Evolutionary conservation across 306 rosid genomes (phyloP).

Genomic region (Gastrolobium bilobum): DNA sequence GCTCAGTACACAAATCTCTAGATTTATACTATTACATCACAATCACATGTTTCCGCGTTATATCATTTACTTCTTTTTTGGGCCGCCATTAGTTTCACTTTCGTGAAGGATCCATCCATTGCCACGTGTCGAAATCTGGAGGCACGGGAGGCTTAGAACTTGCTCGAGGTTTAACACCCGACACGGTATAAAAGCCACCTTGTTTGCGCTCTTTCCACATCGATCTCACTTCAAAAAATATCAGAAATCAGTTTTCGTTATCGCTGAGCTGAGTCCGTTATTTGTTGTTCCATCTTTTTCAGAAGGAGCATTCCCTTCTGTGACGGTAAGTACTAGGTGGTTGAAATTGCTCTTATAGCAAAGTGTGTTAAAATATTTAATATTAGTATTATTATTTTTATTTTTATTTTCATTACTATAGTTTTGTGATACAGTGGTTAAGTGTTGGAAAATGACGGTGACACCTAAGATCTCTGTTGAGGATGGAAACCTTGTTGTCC

Average conservation of each 20-base stretch:
- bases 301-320: slow-evolving; percentile 54
- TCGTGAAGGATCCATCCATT: background rate
- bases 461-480: slow-evolving; percentile 71
- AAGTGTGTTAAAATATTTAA: no score
- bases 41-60: no score
- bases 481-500: slow-evolving; percentile 87
- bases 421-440: slow-evolving; percentile 38
- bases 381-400: no score
- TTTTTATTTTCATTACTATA: background rate
- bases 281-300: background rate
- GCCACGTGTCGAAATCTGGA: slow-evolving; percentile 57
- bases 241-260: background rate
- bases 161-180: slow-evolving; percentile 53
- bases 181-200: slow-evolving; percentile 50
- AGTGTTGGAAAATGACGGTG: slow-evolving; percentile 78
- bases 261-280: background rate
- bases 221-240: background rate
- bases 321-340: no score
- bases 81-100: no score
- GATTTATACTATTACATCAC: no score
- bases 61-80: no score
- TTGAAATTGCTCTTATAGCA: background rate
- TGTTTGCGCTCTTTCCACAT: background rate
- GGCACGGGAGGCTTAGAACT: background rate
- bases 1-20: no score